Evolutionary conservation across 2,329 filamentous ascomycete species (phyloP).

Genomic region (Colletotrichum agaves): DNA sequence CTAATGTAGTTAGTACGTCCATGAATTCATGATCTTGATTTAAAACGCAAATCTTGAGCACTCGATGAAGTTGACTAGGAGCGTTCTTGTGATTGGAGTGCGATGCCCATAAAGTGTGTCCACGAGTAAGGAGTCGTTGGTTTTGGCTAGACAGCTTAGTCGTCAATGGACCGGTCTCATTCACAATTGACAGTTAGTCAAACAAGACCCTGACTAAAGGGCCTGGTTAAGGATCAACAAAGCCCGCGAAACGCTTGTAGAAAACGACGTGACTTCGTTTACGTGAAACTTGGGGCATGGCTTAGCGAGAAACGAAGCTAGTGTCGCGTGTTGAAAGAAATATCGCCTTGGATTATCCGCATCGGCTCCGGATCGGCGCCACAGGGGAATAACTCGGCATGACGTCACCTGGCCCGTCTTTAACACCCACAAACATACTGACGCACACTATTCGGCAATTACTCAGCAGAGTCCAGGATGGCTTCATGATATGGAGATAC

Average conservation of each 20-base stretch:
- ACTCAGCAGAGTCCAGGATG: constrained; percentile 23
- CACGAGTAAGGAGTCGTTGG: neutral
- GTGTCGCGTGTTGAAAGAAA: neutral
- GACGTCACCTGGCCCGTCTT: constrained; percentile 15
- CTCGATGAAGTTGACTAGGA: neutral
- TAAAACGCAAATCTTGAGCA: neutral
- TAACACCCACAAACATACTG: neutral
- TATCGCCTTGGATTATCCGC: neutral
- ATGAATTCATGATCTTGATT: constrained; percentile 37
- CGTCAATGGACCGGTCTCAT: neutral
- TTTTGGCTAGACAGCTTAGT: constrained; percentile 2
- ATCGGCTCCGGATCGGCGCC: constrained; percentile 20
- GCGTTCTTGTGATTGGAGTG: neutral
- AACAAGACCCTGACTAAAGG: neutral
- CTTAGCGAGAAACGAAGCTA: neutral
- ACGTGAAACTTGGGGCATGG: constrained; percentile 7
- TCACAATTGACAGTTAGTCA: neutral
- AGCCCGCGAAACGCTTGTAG: neutral
- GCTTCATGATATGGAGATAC: neutral
- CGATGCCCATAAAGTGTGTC: neutral
- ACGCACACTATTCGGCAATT: constrained; percentile 11
- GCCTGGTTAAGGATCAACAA: neutral
- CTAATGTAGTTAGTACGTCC: constrained; percentile 31
- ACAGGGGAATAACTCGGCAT: constrained; percentile 26
- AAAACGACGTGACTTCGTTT: constrained; percentile 5